Conservation (phyloP, 176 grass and related monocot genomes). For the Musa schizocarpa region DNA sequence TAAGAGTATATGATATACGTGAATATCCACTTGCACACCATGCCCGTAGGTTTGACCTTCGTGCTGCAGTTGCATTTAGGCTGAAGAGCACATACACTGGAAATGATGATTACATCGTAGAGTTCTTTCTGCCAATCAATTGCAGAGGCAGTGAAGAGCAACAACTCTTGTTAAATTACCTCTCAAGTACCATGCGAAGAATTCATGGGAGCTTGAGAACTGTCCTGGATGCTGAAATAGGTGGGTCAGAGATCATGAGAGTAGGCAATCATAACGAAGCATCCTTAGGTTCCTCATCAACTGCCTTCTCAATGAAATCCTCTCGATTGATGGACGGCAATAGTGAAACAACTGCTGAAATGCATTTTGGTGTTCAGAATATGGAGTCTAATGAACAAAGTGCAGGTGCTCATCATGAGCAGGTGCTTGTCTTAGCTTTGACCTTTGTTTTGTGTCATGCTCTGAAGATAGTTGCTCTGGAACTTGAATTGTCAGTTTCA, state of each 20-base stretch:
- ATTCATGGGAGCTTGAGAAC: conserved; percentile 43
- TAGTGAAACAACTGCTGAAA: conserved; percentile 14
- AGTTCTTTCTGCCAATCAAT: conserved; percentile 51
- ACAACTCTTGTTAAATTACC: conserved; percentile 35
- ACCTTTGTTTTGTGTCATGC: neutral
- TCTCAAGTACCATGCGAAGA: conserved; percentile 36
- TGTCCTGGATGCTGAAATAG: conserved; percentile 41
- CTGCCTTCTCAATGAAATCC: conserved; percentile 24
- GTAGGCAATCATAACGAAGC: conserved; percentile 7
- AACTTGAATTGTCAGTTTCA: too few relatives aligned
- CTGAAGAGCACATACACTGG: conserved; percentile 41
- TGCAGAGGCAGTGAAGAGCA: conserved; percentile 44
- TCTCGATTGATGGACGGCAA: conserved; percentile 9
- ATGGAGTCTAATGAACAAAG: neutral
- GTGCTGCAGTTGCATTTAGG: conserved; percentile 49
- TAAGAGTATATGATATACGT: conserved; percentile 28
- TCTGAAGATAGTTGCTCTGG: neutral
- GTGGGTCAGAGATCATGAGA: conserved; percentile 18
- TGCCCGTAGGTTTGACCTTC: conserved; percentile 48
- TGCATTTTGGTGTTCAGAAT: neutral
- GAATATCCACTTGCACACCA: conserved; percentile 50
- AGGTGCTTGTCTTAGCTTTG: neutral
- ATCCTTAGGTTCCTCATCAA: conserved; percentile 20
- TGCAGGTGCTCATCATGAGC: neutral
- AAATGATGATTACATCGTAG: conserved; percentile 47